phyloP scores from a whole-genome alignment of 108 stramenopile species.

The Stephanodiscus minutulus region DNA sequence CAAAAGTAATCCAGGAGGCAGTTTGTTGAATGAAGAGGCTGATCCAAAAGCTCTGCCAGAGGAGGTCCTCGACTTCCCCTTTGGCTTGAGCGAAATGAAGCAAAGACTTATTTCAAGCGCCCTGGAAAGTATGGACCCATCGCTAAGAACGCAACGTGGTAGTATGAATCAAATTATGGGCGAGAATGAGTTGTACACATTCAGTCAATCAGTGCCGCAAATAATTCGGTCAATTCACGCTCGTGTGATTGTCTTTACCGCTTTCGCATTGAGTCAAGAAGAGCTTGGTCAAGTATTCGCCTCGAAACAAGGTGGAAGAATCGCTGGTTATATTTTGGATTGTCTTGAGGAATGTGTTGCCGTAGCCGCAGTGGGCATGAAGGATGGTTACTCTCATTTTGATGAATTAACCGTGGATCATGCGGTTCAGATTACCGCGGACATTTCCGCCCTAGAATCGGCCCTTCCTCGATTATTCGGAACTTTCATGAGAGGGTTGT shows the following conservation, averaged over 20 bases:
- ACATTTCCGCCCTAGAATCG: conserved; percentile 82
- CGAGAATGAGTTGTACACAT: conserved; percentile 71
- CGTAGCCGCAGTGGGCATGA: conserved; percentile 87
- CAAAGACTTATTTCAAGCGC: conserved; percentile 43
- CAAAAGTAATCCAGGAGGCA: conserved; percentile 26
- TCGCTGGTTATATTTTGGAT: conserved; percentile 86
- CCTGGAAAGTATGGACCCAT: conserved; percentile 47
- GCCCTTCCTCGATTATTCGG: conserved; percentile 85
- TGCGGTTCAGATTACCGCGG: conserved; percentile 89
- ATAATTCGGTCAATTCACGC: conserved; percentile 87
- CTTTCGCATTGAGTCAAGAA: conserved; percentile 85
- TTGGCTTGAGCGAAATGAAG: conserved; percentile 77
- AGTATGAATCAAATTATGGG: conserved; percentile 49
- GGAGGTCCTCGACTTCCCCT: conserved; percentile 81
- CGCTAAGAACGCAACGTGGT: conserved; percentile 42
- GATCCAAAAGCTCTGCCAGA: conserved; percentile 61
- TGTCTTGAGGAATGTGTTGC: conserved; percentile 86
- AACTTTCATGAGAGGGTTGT: conserved; percentile 86
- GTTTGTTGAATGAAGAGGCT: conserved; percentile 23
- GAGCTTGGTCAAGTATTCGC: conserved; percentile 89
- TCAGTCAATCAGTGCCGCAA: conserved; percentile 78
- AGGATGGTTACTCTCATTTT: conserved; percentile 70
- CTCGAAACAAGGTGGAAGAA: conserved; percentile 74
- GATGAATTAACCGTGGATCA: conserved; percentile 86
- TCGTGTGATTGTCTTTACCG: conserved; percentile 80